Conservation (phyloP, 2,329 filamentous ascomycete genomes). For the Aspergillus candidus region DNA sequence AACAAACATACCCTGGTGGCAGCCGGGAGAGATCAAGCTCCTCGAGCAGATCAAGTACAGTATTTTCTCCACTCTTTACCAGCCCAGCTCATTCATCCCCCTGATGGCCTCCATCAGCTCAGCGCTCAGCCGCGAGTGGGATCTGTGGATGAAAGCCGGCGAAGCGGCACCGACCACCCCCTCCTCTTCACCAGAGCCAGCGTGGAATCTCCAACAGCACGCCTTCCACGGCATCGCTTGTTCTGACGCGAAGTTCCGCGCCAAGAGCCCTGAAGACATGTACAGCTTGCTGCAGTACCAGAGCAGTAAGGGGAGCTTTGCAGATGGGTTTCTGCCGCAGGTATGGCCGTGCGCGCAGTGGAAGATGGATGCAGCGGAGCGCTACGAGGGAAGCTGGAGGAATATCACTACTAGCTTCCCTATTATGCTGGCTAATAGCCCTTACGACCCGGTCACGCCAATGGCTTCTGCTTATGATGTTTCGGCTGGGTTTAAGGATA, state of each 20-base stretch:
- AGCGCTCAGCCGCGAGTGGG: slow-evolving; percentile 2
- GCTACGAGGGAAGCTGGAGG: background rate
- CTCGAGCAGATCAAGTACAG: background rate
- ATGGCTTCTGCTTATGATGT: background rate
- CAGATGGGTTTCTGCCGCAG: slow-evolving; percentile 1
- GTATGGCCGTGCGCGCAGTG: slow-evolving; percentile 4
- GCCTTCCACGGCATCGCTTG: slow-evolving; percentile 4
- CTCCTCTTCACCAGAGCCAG: background rate
- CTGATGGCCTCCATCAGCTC: background rate
- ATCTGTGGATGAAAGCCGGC: background rate
- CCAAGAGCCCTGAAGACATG: background rate
- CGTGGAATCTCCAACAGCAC: background rate
- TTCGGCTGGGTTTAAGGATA: background rate
- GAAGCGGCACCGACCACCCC: background rate
- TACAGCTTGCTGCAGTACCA: slow-evolving; percentile 1
- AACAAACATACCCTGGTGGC: background rate
- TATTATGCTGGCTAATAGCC: background rate
- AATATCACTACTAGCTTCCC: slow-evolving; percentile 5
- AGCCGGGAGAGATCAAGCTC: background rate
- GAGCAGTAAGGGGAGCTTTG: background rate
- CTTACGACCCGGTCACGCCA: slow-evolving; percentile 4
- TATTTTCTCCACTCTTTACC: slow-evolving; percentile 2
- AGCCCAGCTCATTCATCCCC: background rate
- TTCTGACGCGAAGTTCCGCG: background rate
- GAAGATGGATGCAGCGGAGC: slow-evolving; percentile 1